These are phyloP conservation scores for Phallus indusiatus DNA, from an alignment of 768 basidiomycete genomes.

Conservation along the genomic window DNA sequence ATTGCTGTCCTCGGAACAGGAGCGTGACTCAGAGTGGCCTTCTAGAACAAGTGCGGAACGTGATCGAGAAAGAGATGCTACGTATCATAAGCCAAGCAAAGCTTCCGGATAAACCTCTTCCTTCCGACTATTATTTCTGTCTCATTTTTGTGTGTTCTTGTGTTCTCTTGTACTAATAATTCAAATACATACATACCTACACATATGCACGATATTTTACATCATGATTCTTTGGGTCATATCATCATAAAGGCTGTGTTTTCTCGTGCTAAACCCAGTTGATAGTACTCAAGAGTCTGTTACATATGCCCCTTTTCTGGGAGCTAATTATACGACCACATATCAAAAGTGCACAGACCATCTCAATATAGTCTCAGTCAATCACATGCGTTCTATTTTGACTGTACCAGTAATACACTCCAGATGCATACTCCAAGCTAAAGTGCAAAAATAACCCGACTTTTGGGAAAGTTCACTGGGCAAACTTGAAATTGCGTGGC, in stretches of 20 bases:
- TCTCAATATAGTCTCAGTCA: not conserved
- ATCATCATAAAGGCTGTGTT: not conserved
- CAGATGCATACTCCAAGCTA: not conserved
- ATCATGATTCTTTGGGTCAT: not conserved
- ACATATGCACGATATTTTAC: not conserved
- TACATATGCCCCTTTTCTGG: not conserved
- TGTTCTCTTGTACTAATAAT: not conserved
- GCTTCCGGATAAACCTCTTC: not conserved
- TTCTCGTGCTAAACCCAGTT: not conserved
- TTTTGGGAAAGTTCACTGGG: too few relatives aligned
- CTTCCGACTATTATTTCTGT: not conserved
- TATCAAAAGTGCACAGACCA: not conserved
- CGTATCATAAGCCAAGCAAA: not conserved
- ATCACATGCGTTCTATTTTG: not conserved
- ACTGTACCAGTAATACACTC: not conserved
- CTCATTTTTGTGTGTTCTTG: not conserved
- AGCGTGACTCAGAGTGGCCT: slow-evolving; percentile 17
- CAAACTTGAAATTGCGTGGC: too few relatives aligned
- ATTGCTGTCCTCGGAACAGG: slow-evolving; percentile 41
- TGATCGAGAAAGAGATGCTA: not conserved
- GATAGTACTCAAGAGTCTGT: not conserved
- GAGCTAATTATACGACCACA: not conserved
- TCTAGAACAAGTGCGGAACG: slow-evolving; percentile 7
- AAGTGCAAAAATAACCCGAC: not conserved
- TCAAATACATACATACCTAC: not conserved